A percentile compares a stretch with the other conserved stretches of the same genome.
Conservation (phyloP, 108 stramenopile genomes). For the Cyclotella sp. region DNA sequence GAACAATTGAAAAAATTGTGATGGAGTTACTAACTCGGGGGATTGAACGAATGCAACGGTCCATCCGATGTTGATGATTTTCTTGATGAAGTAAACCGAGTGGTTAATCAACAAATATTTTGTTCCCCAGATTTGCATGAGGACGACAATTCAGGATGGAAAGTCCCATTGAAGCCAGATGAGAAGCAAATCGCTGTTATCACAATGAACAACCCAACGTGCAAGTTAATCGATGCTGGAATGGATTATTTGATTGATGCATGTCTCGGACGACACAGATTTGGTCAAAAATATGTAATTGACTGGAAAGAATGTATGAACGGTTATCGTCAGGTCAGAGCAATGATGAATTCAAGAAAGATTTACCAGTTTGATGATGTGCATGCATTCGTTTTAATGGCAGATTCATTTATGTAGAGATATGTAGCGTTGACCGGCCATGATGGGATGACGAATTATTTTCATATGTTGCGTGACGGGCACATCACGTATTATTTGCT, state of each 20-base stretch:
- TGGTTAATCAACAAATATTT: slow-evolving; percentile 4
- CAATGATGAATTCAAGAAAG: background rate
- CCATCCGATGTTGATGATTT: background rate
- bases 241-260: slow-evolving; percentile 9
- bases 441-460: slow-evolving; percentile 25
- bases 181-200: background rate
- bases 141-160: slow-evolving; percentile 7
- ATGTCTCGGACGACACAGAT: background rate
- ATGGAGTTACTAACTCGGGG: background rate
- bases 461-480: slow-evolving; percentile 17
- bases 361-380: background rate
- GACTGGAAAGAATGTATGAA: slow-evolving; percentile 1
- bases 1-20: slow-evolving; percentile 8
- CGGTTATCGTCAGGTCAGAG: background rate
- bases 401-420: slow-evolving; percentile 2
- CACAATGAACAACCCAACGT: background rate
- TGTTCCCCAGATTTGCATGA: background rate
- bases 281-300: background rate
- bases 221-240: background rate
- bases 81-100: slow-evolving; percentile 1
- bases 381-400: background rate
- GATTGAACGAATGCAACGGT: background rate
- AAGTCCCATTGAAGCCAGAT: background rate
- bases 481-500: slow-evolving; percentile 12
- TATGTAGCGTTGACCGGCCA: slow-evolving; percentile 6